Conservation (phyloP, 352 stramenopile species). For the Pythium folliculosum region DNA sequence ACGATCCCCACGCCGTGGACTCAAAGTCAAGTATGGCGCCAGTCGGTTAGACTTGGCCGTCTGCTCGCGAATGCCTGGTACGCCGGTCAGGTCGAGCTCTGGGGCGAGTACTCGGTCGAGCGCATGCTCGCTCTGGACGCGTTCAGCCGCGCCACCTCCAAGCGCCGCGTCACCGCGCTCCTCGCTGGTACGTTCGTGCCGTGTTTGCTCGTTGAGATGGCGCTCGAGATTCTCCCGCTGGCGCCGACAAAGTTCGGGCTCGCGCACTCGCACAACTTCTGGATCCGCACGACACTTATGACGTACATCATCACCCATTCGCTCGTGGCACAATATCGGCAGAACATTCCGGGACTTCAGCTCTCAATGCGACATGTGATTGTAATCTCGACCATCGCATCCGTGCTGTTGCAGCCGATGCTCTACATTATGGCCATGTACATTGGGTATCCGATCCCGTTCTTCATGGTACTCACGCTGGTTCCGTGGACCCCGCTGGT, state of each 20-base stretch:
- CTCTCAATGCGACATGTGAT: neutral
- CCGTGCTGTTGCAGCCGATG: neutral
- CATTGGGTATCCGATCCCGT: constrained; percentile 19
- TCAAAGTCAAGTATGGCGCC: too few relatives aligned
- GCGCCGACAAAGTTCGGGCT: neutral
- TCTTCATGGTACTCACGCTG: constrained; percentile 10
- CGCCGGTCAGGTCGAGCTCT: constrained; percentile 9
- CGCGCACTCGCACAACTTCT: constrained; percentile 7
- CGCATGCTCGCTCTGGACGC: constrained; percentile 15
- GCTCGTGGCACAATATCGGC: constrained; percentile 3
- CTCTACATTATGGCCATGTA: constrained; percentile 11
- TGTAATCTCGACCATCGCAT: neutral
- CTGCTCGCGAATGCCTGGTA: neutral
- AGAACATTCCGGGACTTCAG: neutral
- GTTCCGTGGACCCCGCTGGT: constrained; percentile 5
- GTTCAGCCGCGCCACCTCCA: neutral
- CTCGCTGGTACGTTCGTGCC: constrained; percentile 2
- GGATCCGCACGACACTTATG: constrained; percentile 16
- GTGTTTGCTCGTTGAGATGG: constrained; percentile 6
- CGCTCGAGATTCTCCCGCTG: constrained; percentile 1
- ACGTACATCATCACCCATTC: constrained; percentile 11
- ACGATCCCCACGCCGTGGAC: too few relatives aligned
- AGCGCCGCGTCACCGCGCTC: neutral
- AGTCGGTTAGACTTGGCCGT: too few relatives aligned
- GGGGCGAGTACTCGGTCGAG: constrained; percentile 17